A percentile compares a stretch with the other conserved stretches of the same genome.
Conservation (phyloP, 805 yeast genomes). For the Groenewaldozyma salmanticensis region DNA sequence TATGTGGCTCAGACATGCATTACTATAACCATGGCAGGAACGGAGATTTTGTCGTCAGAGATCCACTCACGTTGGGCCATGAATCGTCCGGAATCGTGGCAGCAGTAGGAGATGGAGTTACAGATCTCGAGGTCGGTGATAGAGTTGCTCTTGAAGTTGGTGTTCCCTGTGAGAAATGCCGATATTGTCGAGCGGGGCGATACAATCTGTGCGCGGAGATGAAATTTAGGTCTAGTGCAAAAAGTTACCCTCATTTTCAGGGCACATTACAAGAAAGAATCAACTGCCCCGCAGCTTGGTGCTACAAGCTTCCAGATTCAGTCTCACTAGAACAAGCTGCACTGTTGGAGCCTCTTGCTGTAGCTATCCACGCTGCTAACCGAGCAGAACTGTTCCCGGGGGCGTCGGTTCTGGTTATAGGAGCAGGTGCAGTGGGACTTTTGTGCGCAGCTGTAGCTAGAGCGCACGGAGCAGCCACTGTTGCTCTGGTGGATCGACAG, state of each 20-base stretch:
- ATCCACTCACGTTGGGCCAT: slow-evolving; percentile 84
- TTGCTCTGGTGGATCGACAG: slow-evolving; percentile 59
- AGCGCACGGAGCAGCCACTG: slow-evolving; percentile 56
- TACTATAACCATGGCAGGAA: slow-evolving; percentile 70
- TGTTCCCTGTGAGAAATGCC: slow-evolving; percentile 62
- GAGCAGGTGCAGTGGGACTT: slow-evolving; percentile 50
- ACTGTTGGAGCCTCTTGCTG: slow-evolving; percentile 75
- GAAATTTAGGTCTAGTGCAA: slow-evolving; percentile 75
- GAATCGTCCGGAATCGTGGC: slow-evolving; percentile 73
- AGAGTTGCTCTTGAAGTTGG: slow-evolving; percentile 86
- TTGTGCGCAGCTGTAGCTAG: slow-evolving; percentile 69
- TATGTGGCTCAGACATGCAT: slow-evolving; percentile 68
- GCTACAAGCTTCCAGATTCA: slow-evolving; percentile 67
- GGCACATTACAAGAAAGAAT: slow-evolving; percentile 46
- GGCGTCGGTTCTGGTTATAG: slow-evolving; percentile 36
- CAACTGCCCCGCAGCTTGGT: slow-evolving; percentile 66
- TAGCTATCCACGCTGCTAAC: slow-evolving; percentile 73
- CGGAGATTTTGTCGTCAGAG: slow-evolving; percentile 64
- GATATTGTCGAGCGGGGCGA: slow-evolving; percentile 83
- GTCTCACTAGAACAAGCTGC: slow-evolving; percentile 81
- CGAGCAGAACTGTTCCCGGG: slow-evolving; percentile 54
- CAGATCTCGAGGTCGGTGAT: slow-evolving; percentile 65
- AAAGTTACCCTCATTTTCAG: slow-evolving; percentile 53
- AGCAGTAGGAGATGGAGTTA: slow-evolving; percentile 60
- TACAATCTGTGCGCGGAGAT: slow-evolving; percentile 80